Conservation (phyloP, 306 rosid genomes). For the Malus asiatica region DNA sequence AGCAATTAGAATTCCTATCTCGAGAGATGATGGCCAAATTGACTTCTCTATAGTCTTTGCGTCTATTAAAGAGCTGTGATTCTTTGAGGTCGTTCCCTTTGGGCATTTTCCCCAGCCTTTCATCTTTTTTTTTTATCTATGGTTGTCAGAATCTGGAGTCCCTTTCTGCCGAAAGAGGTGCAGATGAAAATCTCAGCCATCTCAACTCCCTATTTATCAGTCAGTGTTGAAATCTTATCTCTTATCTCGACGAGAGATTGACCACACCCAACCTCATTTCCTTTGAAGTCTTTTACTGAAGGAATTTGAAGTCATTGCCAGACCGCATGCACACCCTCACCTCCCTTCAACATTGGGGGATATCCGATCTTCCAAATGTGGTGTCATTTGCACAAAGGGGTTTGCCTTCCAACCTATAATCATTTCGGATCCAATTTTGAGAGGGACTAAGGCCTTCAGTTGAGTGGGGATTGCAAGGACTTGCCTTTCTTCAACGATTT, state of each 20-base stretch:
- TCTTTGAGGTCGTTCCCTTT: neutral
- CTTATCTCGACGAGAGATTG: conserved; percentile 25
- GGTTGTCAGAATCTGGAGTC: neutral
- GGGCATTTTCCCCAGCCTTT: neutral
- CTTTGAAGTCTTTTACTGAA: rapidly evolving
- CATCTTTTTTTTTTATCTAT: rapidly evolving
- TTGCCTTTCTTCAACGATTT: neutral
- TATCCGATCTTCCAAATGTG: neutral
- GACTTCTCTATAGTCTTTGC: neutral
- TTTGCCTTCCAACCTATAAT: neutral
- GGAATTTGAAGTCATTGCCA: neutral
- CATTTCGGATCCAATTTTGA: neutral
- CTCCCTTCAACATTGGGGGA: neutral
- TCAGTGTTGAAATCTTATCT: conserved; percentile 20
- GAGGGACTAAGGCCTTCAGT: neutral
- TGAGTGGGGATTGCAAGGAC: neutral
- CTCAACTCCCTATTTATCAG: neutral
- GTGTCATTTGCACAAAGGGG: neutral
- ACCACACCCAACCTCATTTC: conserved; percentile 4
- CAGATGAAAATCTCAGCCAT: neutral
- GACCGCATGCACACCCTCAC: neutral
- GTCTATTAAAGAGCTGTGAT: rapidly evolving
- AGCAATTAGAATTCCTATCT: neutral
- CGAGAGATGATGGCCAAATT: neutral
- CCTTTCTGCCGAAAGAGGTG: conserved; percentile 1